Conservation (phyloP, 2,329 filamentous ascomycete species). For the Teratosphaeria pseudoeucalypti region DNA sequence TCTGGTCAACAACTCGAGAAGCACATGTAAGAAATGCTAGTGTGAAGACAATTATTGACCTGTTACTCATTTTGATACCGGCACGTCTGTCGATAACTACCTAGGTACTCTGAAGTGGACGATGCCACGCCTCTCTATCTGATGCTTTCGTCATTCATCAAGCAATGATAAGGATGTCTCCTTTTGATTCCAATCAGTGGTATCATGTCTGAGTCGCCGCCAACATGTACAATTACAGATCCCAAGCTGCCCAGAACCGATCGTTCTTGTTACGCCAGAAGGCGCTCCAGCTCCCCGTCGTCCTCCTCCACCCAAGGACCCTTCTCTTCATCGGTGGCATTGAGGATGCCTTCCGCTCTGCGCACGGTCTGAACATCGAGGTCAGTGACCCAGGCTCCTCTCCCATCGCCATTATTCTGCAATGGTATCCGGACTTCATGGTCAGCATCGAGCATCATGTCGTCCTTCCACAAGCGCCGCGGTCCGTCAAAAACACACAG, state of each 20-base stretch:
- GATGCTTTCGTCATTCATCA: background rate
- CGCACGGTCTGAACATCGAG: conserved; percentile 83
- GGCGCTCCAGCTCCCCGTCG: conserved; percentile 52
- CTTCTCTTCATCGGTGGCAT: conserved; percentile 75
- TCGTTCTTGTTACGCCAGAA: conserved; percentile 33
- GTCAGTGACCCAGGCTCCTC: conserved; percentile 72
- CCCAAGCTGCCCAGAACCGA: background rate
- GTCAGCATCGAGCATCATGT: conserved; percentile 95
- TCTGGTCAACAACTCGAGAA: background rate
- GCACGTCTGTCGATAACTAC: background rate
- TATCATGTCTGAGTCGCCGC: background rate
- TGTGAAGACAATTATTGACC: background rate
- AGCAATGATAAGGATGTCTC: background rate
- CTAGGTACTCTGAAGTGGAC: background rate
- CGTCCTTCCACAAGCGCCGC: conserved; percentile 86
- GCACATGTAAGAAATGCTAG: background rate
- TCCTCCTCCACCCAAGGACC: conserved; percentile 66
- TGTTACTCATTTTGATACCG: background rate
- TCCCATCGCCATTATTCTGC: conserved; percentile 53
- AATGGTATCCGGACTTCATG: conserved; percentile 85
- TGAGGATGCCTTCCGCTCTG: conserved; percentile 73
- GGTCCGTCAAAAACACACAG: conserved; percentile 84
- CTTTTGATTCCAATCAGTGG: background rate
- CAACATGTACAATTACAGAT: background rate
- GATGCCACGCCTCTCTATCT: background rate